Evolutionary conservation across 192 early-diverging fungal species (phyloP).

Genomic region (Chytriomyces confervae): DNA sequence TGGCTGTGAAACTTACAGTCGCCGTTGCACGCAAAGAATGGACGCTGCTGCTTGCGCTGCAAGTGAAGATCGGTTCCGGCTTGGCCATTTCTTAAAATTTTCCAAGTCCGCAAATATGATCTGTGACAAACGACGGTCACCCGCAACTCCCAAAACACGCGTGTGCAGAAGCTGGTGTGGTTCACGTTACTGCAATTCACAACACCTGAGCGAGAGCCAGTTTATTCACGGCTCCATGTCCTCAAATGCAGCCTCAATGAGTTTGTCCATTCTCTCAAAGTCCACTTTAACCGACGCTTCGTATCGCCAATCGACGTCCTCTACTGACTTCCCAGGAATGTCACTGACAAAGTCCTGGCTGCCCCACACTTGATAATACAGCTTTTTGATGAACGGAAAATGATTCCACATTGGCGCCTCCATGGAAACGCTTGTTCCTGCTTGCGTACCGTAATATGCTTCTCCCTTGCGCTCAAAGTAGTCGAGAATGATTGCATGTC

Average conservation of each 20-base stretch:
- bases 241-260: constrained; percentile 45
- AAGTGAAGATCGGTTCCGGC: too few relatives aligned
- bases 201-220: too few relatives aligned
- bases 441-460: constrained; percentile 13
- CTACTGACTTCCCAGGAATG: constrained; percentile 24
- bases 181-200: too few relatives aligned
- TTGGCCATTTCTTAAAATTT: too few relatives aligned
- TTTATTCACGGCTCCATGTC: constrained; percentile 32
- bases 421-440: constrained; percentile 36
- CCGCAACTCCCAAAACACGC: too few relatives aligned
- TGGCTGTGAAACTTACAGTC: too few relatives aligned
- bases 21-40: too few relatives aligned
- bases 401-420: constrained; percentile 50
- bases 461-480: constrained; percentile 41
- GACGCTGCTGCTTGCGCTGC: too few relatives aligned
- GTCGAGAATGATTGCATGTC: constrained; percentile 46
- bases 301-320: constrained; percentile 37
- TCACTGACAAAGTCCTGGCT: constrained; percentile 25
- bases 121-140: too few relatives aligned
- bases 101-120: too few relatives aligned
- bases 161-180: too few relatives aligned
- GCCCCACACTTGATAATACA: constrained; percentile 45
- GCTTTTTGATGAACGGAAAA: constrained; percentile 43
- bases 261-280: constrained; percentile 17
- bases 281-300: constrained; percentile 31